Conservation (phyloP, 2,329 filamentous ascomycete genomes). For the Tolypocladium ophioglossoides region DNA sequence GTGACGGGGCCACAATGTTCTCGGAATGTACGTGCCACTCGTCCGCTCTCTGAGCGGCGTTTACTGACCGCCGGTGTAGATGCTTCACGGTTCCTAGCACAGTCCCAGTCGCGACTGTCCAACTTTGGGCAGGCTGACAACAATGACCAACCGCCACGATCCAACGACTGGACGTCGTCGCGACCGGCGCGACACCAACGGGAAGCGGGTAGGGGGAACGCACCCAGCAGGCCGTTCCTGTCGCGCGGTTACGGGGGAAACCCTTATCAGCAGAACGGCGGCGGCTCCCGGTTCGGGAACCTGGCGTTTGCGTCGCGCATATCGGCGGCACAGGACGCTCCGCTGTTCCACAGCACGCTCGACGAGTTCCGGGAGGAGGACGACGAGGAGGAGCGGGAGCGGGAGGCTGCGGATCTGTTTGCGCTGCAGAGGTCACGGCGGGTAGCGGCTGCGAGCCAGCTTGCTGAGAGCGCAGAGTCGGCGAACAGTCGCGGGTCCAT, state of each 20-base stretch:
- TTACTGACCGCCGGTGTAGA: slow-evolving; percentile 42
- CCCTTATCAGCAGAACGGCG: slow-evolving; percentile 70
- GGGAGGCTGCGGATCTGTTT: slow-evolving; percentile 89
- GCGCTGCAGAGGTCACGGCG: slow-evolving; percentile 82
- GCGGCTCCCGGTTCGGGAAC: slow-evolving; percentile 61
- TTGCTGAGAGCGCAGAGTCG: slow-evolving; percentile 77
- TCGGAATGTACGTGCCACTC: slow-evolving; percentile 67
- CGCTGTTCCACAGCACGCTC: slow-evolving; percentile 85
- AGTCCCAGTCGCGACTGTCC: slow-evolving; percentile 86
- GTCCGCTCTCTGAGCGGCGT: neutral
- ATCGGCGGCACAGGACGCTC: slow-evolving; percentile 64
- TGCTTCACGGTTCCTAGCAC: slow-evolving; percentile 90
- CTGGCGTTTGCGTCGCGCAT: slow-evolving; percentile 68
- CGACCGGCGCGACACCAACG: slow-evolving; percentile 20
- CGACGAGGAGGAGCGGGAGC: slow-evolving; percentile 80
- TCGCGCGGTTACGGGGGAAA: slow-evolving; percentile 48
- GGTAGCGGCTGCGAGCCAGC: slow-evolving; percentile 72
- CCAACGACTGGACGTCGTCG: slow-evolving; percentile 22
- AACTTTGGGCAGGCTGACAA: slow-evolving; percentile 51
- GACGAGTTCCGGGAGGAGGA: slow-evolving; percentile 91
- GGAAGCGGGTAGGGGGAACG: slow-evolving; percentile 17
- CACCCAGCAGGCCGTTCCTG: slow-evolving; percentile 30
- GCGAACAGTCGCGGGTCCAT: slow-evolving; percentile 27
- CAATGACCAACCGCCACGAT: slow-evolving; percentile 21
- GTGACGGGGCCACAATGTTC: slow-evolving; percentile 28